phyloP scores from a whole-genome alignment of 495 filamentous ascomycete genomes.

The Penicillium coprophilum region DNA sequence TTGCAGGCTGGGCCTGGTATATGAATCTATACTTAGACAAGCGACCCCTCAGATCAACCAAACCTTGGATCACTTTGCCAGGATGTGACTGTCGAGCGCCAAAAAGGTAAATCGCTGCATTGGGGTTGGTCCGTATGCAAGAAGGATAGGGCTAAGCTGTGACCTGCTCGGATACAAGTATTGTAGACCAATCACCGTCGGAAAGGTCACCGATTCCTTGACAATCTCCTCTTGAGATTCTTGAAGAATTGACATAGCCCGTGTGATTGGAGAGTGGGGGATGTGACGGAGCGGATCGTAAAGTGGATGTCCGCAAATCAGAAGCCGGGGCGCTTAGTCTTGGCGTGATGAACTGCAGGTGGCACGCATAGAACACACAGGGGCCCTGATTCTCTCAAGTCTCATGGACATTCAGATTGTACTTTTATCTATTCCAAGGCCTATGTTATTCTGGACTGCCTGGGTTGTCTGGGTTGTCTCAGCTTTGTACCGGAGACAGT shows the following conservation, averaged over 20 bases:
- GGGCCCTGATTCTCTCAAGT: conserved; percentile 5
- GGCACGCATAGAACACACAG: conserved; percentile 21
- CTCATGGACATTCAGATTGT: conserved; percentile 23
- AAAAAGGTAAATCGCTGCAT: conserved; percentile 19
- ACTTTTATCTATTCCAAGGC: neutral
- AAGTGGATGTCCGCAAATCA: conserved; percentile 25
- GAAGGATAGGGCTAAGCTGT: conserved; percentile 8
- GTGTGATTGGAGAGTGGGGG: conserved; percentile 25
- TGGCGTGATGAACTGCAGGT: conserved; percentile 34
- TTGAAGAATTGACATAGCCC: conserved; percentile 15
- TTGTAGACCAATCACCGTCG: conserved; percentile 17
- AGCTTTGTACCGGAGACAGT: conserved; percentile 13
- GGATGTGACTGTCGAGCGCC: conserved; percentile 21
- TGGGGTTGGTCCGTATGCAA: conserved; percentile 10
- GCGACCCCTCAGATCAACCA: conserved; percentile 5
- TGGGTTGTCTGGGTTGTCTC: conserved; percentile 1
- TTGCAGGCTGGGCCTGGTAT: conserved; percentile 13
- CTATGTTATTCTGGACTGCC: neutral
- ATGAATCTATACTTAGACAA: conserved; percentile 31
- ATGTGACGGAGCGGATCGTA: conserved; percentile 30
- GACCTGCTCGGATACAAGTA: conserved; percentile 26
- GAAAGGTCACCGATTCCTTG: neutral
- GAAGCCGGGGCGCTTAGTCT: conserved; percentile 7
- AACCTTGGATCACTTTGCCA: conserved; percentile 1
- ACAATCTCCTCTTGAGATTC: conserved; percentile 19